Conservation (phyloP, 805 yeast genomes). For the Yarrowia sp. region DNA sequence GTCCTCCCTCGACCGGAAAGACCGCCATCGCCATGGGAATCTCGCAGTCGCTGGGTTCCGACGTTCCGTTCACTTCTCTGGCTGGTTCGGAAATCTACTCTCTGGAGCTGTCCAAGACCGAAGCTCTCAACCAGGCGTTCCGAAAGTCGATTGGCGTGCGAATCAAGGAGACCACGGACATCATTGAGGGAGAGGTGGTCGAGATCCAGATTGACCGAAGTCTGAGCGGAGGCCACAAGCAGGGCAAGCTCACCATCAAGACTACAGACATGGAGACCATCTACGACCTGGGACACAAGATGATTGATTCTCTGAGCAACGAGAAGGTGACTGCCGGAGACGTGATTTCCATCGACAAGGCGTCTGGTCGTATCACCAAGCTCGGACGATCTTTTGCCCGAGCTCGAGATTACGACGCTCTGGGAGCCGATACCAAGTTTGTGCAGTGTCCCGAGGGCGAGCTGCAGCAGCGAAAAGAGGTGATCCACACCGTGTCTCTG, state of each 20-base stretch:
- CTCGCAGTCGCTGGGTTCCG: conserved; percentile 59
- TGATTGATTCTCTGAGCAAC: conserved; percentile 92
- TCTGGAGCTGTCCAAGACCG: conserved; percentile 92
- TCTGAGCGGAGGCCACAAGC: conserved; percentile 96
- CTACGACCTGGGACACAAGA: conserved; percentile 90
- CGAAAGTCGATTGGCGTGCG: conserved; percentile 94
- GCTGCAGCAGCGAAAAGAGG: conserved; percentile 92
- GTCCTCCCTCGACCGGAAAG: conserved; percentile 98
- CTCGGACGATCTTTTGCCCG: conserved; percentile 95
- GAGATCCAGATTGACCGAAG: conserved; percentile 94
- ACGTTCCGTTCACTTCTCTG: conserved; percentile 93
- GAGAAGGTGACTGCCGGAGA: conserved; percentile 98
- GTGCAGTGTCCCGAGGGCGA: conserved; percentile 99
- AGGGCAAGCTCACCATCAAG: conserved; percentile 95
- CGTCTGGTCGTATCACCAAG: conserved; percentile 91
- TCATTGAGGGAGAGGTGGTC: conserved; percentile 98
- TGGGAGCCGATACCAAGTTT: conserved; percentile 97
- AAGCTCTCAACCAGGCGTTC: conserved; percentile 94
- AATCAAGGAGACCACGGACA: conserved; percentile 95
- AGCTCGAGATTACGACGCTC: conserved; percentile 97
- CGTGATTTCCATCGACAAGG: conserved; percentile 92
- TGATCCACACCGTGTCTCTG: conserved; percentile 95
- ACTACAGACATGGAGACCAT: conserved; percentile 99
- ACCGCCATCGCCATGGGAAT: conserved; percentile 97
- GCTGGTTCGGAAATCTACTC: conserved; percentile 95